Base-by-base conservation (phyloP, 1,284 basidiomycete species). In the Lentinula novae-zelandiae region DNA sequence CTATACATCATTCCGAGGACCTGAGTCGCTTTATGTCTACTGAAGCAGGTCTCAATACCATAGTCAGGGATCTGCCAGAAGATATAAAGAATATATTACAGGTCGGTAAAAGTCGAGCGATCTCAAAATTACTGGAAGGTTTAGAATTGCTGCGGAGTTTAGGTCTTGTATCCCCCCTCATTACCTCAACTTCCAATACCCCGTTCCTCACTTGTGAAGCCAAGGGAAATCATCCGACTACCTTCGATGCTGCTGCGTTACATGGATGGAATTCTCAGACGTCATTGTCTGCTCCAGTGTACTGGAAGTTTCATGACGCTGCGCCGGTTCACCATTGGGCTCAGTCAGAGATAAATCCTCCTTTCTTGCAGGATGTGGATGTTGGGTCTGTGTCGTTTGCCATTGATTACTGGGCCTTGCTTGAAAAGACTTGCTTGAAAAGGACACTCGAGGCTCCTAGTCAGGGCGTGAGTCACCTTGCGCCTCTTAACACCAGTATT, bases 281-380 rank as follows among this genome's bases (percentile, higher is more conserved):
- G 27, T 75, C 78, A n/a, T 68, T 72, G 58, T 64, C 72, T 31
- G 78, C 85, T 1, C 84, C 86, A 2, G 67, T 69, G 2, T 88
- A 85, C 71, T 91, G 88, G 88, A 75, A 77, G 36, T 84, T 90
- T 69, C 79, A 78, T 55, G 67, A 72, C 5, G 65, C 67, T 2
- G 85, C 81, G 1, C 81, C 87, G 0, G 64, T 90, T 15, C 77
- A 82, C 68, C 70, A 84, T 12, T 89, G 85, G 82, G 79, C 77
- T n/a, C 67, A 76, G 13, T 78, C 82, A 1, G 79, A 82, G 55
- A 71, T 70, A 1, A 70, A 75, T 1, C 84, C 87, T 12, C 79
- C 82, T 3, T 81, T 86, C 61, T 83, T 81, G 78, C 81, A 81
- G 64, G 71, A 77, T 38, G 71, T 79, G 10, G 62, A 78, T 0